Evolutionary conservation across 1,284 basidiomycete species (phyloP).

Genomic region (Boletus nobilissimus): DNA sequence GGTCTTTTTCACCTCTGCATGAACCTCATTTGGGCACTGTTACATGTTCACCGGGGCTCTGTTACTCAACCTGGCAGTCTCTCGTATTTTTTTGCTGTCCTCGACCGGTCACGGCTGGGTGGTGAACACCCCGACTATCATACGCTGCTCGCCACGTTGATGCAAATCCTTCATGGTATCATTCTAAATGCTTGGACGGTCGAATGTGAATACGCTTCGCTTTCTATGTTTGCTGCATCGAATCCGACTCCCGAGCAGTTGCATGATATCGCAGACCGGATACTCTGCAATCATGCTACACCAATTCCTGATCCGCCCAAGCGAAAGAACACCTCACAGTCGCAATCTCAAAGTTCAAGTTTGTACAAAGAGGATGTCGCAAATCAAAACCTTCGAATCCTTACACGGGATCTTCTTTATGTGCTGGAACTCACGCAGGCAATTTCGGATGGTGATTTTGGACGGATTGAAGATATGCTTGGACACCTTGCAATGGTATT

Average conservation of each 20-base stretch:
- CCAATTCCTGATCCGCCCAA: no score
- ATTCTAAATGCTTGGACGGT: slow-evolving; percentile 5
- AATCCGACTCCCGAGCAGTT: not conserved
- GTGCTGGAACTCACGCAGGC: slow-evolving; percentile 36
- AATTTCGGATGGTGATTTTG: slow-evolving; percentile 44
- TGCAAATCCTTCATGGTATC: not conserved
- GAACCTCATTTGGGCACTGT: slow-evolving; percentile 9
- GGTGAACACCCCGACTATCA: slow-evolving; percentile 8
- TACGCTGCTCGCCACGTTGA: not conserved
- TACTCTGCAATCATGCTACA: not conserved
- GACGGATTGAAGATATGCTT: slow-evolving; percentile 45
- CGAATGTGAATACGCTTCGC: not conserved
- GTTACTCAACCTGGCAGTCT: not conserved
- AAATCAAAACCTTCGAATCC: no score
- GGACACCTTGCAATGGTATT: slow-evolving; percentile 42
- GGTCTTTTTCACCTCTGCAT: slow-evolving; percentile 1
- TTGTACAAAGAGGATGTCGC: no score
- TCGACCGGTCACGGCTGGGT: not conserved
- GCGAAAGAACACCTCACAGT: no score
- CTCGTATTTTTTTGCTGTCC: slow-evolving; percentile 2
- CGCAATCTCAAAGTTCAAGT: no score
- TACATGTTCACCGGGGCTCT: slow-evolving; percentile 6
- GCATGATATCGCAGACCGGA: not conserved
- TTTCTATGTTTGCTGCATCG: not conserved
- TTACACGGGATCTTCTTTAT: not conserved